Evolutionary conservation across 805 yeast species (phyloP).

Genomic region (Scheffersomyces spartinae): DNA sequence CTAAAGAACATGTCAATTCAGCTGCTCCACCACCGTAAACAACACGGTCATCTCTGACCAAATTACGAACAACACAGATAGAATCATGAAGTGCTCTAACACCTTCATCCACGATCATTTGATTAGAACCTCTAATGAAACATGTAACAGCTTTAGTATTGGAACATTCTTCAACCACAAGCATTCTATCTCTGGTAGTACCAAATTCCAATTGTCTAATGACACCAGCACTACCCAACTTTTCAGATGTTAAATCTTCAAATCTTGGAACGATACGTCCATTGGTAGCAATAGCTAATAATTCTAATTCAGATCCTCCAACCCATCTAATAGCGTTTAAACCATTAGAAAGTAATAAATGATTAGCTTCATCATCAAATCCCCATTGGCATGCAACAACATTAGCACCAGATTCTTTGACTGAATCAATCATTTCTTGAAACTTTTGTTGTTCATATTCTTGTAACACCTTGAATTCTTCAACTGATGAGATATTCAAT

Average conservation of each 20-base stretch:
- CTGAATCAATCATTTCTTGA: conserved; percentile 76
- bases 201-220: conserved; percentile 89
- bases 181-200: conserved; percentile 92
- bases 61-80: conserved; percentile 91
- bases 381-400: conserved; percentile 99
- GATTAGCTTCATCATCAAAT: conserved; percentile 97
- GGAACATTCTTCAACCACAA: conserved; percentile 83
- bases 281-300: conserved; percentile 93
- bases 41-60: conserved; percentile 81
- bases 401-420: conserved; percentile 87
- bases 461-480: conserved; percentile 86
- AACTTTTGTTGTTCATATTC: conserved; percentile 87
- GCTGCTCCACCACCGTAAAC: conserved; percentile 99
- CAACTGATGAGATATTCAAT: conserved; percentile 85
- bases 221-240: conserved; percentile 79
- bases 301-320: conserved; percentile 93
- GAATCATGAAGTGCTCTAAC: conserved; percentile 95
- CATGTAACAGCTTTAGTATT: conserved; percentile 86
- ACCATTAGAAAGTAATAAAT: conserved; percentile 73
- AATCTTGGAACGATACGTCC: conserved; percentile 96
- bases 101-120: conserved; percentile 97
- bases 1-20: conserved; percentile 86
- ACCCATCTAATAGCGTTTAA: conserved; percentile 98
- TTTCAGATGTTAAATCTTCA: conserved; percentile 74
- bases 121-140: conserved; percentile 89